Base-by-base conservation (phyloP, 2,329 filamentous ascomycete genomes). In the Moelleriella libera region DNA sequence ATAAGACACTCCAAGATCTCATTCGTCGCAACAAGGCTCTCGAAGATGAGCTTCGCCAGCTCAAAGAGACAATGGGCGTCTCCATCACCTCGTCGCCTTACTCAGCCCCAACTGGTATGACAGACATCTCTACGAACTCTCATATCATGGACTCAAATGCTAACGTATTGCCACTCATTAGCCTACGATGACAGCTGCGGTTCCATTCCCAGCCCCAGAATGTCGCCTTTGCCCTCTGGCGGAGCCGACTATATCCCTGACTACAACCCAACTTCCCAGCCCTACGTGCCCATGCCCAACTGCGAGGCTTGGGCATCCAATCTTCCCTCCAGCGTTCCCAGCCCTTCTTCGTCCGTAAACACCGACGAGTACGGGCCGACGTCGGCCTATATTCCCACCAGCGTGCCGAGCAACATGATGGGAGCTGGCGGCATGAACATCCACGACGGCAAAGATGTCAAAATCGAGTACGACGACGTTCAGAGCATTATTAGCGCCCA, bases 11-110 rank as follows among this genome's bases (percentile, higher is more conserved):
- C 48, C 71, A 75, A 55, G 68, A 72, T 42, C 62, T 78, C 43
- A 60, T 74, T 43, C 67, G 67, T 52, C 68, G 68, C 51, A 78
- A 78, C 60, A 69, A 69, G 55, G 66, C 65, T 34, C 68, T 80
- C 45, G 74, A 79, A 58, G 66, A 72, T 30, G 73, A 79, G 60
- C 59, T 78, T 37, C 60, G 59, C 50, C 62, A 63, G 21, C 57
- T 75, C 49, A 65, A 65, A 53, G 67, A 74, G 53, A 66, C 60
- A 52, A 61, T 74, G 58, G 67, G 68, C 45, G 60, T 71, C 43
- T 63, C 66, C 40, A 60, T 63, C 47, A 64, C 60, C 43, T 63
- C 67, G 30, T 64, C 63, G 21, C 60, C 65, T 39, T 71, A 69
- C 55, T 65, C 66, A 47, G 56, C 48, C 42, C 50, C 61, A 46